A percentile compares a stretch with the other conserved stretches of the same genome.
Evolutionary conservation across 805 yeast genomes (phyloP).

Genomic region (Zygosaccharomyces kombuchaensis): DNA sequence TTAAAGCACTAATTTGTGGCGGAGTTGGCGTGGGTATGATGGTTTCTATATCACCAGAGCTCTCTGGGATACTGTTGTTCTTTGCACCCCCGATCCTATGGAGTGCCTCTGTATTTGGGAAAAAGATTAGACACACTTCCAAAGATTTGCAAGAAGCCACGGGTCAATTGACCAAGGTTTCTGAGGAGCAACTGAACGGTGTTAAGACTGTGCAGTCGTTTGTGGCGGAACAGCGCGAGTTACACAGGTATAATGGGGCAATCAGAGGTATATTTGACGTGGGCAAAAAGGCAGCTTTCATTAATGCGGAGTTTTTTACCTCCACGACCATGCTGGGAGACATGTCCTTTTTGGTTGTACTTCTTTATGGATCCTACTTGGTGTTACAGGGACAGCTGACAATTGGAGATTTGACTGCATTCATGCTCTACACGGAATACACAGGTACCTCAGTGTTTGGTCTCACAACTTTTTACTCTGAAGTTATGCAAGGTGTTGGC

Average conservation of each 20-base stretch:
- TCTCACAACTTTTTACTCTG: constrained; percentile 88
- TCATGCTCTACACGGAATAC: constrained; percentile 92
- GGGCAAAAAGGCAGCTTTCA: constrained; percentile 74
- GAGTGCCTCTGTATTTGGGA: constrained; percentile 79
- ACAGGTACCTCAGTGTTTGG: constrained; percentile 90
- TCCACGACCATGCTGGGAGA: constrained; percentile 85
- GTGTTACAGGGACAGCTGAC: constrained; percentile 71
- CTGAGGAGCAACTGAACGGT: constrained; percentile 89
- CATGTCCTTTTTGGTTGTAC: constrained; percentile 64
- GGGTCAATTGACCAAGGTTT: constrained; percentile 81
- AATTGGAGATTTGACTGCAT: constrained; percentile 88
- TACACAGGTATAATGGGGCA: constrained; percentile 69
- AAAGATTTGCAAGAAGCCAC: constrained; percentile 78
- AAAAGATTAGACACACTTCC: constrained; percentile 69
- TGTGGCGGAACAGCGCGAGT: constrained; percentile 80
- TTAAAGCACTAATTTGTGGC: constrained; percentile 76
- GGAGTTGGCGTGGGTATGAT: constrained; percentile 85
- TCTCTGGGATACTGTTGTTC: constrained; percentile 73
- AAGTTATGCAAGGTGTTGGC: constrained; percentile 96
- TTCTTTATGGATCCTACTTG: constrained; percentile 77
- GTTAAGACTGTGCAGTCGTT: constrained; percentile 87
- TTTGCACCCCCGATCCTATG: constrained; percentile 77
- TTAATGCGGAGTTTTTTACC: constrained; percentile 73
- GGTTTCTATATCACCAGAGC: constrained; percentile 76
- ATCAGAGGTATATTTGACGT: constrained; percentile 60